These are phyloP conservation scores for Tuber umbilicatum DNA, from an alignment of 495 filamentous ascomycete genomes.

Conservation along the genomic window DNA sequence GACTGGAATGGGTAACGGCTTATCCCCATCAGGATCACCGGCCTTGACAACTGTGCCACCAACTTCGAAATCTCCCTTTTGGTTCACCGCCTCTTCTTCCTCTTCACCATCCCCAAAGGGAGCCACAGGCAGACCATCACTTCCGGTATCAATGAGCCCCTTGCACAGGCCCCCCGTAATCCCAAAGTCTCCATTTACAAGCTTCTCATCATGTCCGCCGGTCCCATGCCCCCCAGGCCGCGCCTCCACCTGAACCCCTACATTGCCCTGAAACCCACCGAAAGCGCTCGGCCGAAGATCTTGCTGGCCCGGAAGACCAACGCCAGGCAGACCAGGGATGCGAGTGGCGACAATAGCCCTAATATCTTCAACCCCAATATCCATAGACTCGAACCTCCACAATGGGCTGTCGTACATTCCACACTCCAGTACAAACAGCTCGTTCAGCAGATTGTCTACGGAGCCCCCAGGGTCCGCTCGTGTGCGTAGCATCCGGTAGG, in stretches of 20 bases:
- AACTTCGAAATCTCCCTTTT: neutral
- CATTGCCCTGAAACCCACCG: neutral
- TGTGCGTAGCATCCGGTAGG: neutral
- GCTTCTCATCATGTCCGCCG: neutral
- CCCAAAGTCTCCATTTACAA: neutral
- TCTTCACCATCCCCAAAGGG: neutral
- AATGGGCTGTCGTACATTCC: neutral
- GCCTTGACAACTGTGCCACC: neutral
- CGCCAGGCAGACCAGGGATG: neutral
- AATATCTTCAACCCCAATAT: neutral
- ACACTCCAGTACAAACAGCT: neutral
- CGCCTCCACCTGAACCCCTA: neutral
- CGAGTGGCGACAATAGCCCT: conserved; percentile 1
- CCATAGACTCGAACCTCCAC: neutral
- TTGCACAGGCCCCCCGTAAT: neutral
- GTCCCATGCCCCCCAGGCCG: neutral
- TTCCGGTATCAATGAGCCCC: neutral
- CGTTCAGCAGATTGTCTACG: neutral
- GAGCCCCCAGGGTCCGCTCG: neutral
- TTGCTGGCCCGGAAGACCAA: neutral
- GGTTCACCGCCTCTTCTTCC: neutral
- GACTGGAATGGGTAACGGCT: neutral
- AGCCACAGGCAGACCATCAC: neutral
- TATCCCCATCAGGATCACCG: neutral
- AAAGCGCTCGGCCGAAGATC: neutral